Evolutionary conservation across 176 grass and related monocot genomes (phyloP).

Genomic region (Poa annua): DNA sequence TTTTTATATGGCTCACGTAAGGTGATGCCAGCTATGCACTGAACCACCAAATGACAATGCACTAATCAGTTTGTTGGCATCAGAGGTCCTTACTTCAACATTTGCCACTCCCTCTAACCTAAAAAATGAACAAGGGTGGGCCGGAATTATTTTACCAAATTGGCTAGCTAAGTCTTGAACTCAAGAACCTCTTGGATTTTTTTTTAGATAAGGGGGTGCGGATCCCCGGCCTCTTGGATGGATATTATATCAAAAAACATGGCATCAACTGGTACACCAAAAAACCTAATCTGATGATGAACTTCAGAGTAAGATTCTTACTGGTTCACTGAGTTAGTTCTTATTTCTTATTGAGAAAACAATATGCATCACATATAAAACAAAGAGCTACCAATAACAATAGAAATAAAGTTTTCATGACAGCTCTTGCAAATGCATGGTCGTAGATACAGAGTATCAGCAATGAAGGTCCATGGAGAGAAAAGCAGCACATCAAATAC

Average conservation of each 20-base stretch:
- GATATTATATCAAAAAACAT: too few species aligned
- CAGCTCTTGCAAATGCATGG: background rate
- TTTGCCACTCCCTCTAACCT: too few species aligned
- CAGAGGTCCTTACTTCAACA: too few species aligned
- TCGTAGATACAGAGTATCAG: background rate
- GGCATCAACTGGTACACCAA: background rate
- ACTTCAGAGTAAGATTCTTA: background rate
- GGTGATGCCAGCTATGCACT: too few species aligned
- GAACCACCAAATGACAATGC: too few species aligned
- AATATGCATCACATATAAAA: background rate
- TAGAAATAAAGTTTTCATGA: background rate
- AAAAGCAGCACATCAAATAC: background rate
- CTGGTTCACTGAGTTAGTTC: conserved; percentile 9
- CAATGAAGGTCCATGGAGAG: background rate
- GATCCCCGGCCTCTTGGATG: background rate
- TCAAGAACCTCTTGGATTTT: too few species aligned
- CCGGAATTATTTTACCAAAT: too few species aligned
- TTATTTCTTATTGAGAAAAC: background rate
- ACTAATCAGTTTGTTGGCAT: too few species aligned
- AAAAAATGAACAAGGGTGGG: too few species aligned
- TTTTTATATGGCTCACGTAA: too few species aligned
- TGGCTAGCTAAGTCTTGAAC: too few species aligned
- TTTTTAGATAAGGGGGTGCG: too few species aligned
- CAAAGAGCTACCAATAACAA: background rate
- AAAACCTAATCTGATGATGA: background rate